Evolutionary conservation across 2,329 filamentous ascomycete species (phyloP).

Genomic region (Anthostomella pinea): DNA sequence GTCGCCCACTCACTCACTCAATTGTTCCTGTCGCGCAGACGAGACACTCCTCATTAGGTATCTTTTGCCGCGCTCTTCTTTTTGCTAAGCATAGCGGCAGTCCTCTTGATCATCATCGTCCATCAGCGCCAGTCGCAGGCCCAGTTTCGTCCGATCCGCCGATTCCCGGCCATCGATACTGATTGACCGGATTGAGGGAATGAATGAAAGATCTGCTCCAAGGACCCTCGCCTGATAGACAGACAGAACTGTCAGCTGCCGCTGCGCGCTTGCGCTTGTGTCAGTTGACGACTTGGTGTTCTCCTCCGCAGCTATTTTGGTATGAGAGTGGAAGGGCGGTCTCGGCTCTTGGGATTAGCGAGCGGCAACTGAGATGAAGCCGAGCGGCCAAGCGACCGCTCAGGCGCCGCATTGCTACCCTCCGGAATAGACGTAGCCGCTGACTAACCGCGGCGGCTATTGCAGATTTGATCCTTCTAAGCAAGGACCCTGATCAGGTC

Average conservation of each 20-base stretch:
- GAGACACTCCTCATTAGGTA: not conserved
- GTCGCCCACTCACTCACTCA: slow-evolving; percentile 2
- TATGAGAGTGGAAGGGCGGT: slow-evolving; percentile 3
- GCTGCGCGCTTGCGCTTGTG: slow-evolving; percentile 26
- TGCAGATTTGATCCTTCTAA: slow-evolving; percentile 8
- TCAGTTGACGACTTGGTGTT: slow-evolving; percentile 12
- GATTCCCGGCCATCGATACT: slow-evolving; percentile 8
- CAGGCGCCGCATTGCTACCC: slow-evolving; percentile 3
- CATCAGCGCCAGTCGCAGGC: slow-evolving; percentile 14
- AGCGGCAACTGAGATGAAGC: slow-evolving; percentile 18
- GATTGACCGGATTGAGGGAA: slow-evolving; percentile 10
- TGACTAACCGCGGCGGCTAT: slow-evolving; percentile 15
- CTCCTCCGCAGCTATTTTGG: not conserved
- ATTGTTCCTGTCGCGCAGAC: not conserved
- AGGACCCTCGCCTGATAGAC: not conserved
- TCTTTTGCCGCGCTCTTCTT: not conserved
- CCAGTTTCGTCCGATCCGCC: slow-evolving; percentile 8
- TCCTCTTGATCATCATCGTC: slow-evolving; percentile 9
- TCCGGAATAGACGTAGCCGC: slow-evolving; percentile 16
- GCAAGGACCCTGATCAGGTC: too few relatives aligned
- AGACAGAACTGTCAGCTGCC: not conserved
- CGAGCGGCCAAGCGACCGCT: slow-evolving; percentile 9
- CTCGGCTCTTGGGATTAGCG: slow-evolving; percentile 16
- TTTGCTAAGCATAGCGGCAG: slow-evolving; percentile 1
- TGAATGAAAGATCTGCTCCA: slow-evolving; percentile 4